Conservation (phyloP, 768 basidiomycete genomes). For the Trichaptum fuscoviolaceum region DNA sequence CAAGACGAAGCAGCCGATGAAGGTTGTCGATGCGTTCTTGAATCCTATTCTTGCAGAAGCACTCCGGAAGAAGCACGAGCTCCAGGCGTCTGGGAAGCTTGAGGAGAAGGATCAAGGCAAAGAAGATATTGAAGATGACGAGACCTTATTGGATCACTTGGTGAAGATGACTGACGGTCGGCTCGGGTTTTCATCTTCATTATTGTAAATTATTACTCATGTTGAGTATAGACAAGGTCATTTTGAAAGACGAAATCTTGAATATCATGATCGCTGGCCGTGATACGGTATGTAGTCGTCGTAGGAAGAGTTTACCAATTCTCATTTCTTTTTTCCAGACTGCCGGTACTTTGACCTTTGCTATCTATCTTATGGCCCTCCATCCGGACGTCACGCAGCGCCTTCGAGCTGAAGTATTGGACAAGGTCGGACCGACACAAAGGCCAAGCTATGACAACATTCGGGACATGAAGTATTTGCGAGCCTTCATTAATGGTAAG, state of each 20-base stretch:
- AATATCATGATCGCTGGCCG: constrained; percentile 21
- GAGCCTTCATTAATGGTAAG: constrained; percentile 61
- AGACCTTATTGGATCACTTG: constrained; percentile 52
- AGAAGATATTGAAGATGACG: constrained; percentile 33
- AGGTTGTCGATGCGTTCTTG: constrained; percentile 45
- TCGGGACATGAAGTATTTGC: constrained; percentile 55
- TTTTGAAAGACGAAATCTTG: constrained; percentile 41
- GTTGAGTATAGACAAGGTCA: constrained; percentile 29
- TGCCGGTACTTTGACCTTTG: constrained; percentile 29
- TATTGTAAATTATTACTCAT: background rate
- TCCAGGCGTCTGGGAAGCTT: background rate
- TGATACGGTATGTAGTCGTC: constrained; percentile 6
- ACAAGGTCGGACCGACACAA: constrained; percentile 41
- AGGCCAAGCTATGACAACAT: constrained; percentile 53
- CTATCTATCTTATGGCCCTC: constrained; percentile 43
- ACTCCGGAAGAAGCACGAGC: constrained; percentile 9
- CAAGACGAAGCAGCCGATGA: constrained; percentile 42
- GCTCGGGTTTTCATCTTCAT: background rate
- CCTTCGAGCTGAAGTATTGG: constrained; percentile 52
- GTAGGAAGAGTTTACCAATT: background rate
- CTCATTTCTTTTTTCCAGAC: constrained; percentile 19
- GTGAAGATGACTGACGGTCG: constrained; percentile 43
- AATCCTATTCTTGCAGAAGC: constrained; percentile 29
- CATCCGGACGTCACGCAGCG: constrained; percentile 42
- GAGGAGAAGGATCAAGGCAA: constrained; percentile 7